A percentile compares a stretch with the other conserved stretches of the same genome.
Evolutionary conservation across 352 stramenopile genomes (phyloP).

Genomic region (Aphanomyces euteiches): DNA sequence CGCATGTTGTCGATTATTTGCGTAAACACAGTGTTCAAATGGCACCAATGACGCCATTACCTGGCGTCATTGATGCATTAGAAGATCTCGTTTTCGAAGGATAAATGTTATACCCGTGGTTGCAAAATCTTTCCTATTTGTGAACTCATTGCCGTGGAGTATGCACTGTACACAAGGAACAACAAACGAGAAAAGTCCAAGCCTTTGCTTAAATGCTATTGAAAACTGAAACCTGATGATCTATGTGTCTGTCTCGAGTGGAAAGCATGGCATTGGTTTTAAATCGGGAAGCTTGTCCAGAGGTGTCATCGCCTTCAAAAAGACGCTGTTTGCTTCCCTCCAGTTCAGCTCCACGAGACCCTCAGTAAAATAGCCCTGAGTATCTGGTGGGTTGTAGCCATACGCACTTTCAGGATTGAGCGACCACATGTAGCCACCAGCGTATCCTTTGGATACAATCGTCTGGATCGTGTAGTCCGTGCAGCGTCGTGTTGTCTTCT

Average conservation of each 20-base stretch:
- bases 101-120: too few species aligned
- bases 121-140: too few species aligned
- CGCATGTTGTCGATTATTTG: background rate
- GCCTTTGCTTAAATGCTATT: too few species aligned
- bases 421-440: slow-evolving; percentile 73
- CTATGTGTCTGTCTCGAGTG: background rate
- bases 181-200: too few species aligned
- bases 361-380: slow-evolving; percentile 54
- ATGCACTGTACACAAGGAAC: too few species aligned
- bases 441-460: slow-evolving; percentile 48
- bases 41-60: too few species aligned
- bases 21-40: background rate
- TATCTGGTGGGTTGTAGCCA: slow-evolving; percentile 66
- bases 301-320: slow-evolving; percentile 51
- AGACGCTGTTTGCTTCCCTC: slow-evolving; percentile 59
- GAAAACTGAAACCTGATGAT: too few species aligned
- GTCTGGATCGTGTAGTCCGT: slow-evolving; percentile 64
- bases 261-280: slow-evolving; percentile 66
- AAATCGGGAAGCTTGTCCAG: slow-evolving; percentile 55
- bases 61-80: too few species aligned
- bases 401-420: slow-evolving; percentile 74
- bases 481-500: slow-evolving; percentile 55
- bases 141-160: too few species aligned
- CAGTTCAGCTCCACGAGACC: slow-evolving; percentile 62
- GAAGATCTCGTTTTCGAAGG: too few species aligned